Percentiles rank a stretch among this genome's conserved stretches.
Evolutionary conservation across 108 stramenopile genomes (phyloP).

Genomic region (Skeletonema costatum): DNA sequence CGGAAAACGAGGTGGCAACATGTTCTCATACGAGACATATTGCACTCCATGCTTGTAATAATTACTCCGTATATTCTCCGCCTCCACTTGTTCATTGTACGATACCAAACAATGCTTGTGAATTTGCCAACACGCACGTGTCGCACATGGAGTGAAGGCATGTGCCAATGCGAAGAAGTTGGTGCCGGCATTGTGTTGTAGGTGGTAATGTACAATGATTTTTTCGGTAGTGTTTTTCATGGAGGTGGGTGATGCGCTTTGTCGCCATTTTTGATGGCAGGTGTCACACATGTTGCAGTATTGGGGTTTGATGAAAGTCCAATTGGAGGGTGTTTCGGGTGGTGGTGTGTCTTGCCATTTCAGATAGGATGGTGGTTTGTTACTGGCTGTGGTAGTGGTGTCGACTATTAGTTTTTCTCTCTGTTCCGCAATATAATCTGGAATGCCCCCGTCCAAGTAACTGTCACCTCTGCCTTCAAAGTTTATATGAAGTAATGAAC

Average conservation of each 20-base stretch:
- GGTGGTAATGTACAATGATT: constrained; percentile 46
- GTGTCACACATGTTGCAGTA: not conserved
- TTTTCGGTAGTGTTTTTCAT: constrained; percentile 1
- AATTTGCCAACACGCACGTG: constrained; percentile 36
- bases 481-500: not conserved
- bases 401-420: not conserved
- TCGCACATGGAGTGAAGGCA: constrained; percentile 28
- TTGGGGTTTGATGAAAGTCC: not conserved
- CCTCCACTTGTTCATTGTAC: constrained; percentile 38
- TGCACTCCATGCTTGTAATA: constrained; percentile 35
- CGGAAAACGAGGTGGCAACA: constrained; percentile 42
- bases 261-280: not conserved
- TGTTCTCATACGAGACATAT: constrained; percentile 43
- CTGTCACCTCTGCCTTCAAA: not conserved
- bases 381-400: not conserved
- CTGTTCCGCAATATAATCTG: not conserved
- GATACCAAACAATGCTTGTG: constrained; percentile 44
- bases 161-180: constrained; percentile 18
- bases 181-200: constrained; percentile 50
- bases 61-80: constrained; percentile 38
- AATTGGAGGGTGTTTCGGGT: not conserved
- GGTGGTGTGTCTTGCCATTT: not conserved
- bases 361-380: not conserved
- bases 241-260: not conserved
- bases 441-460: not conserved